Evolutionary conservation across 306 rosid genomes (phyloP).

Genomic region (Carpinus viminea): DNA sequence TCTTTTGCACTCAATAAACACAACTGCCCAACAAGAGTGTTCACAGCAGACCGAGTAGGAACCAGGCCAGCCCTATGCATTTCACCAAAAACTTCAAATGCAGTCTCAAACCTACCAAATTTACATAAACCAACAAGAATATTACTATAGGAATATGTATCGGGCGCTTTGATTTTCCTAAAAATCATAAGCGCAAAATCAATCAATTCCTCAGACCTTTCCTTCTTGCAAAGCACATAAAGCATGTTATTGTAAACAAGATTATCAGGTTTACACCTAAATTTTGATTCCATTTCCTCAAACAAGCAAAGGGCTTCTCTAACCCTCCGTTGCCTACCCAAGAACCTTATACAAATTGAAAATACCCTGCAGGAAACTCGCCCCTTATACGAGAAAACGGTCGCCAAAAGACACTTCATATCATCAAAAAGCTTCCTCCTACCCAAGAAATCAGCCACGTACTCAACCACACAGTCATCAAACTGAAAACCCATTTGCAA

Average conservation of each 20-base stretch:
- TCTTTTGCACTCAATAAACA: conserved; percentile 62
- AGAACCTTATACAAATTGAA: conserved; percentile 65
- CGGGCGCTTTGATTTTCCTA: conserved; percentile 55
- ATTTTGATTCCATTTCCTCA: conserved; percentile 56
- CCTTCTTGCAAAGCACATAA: conserved; percentile 71
- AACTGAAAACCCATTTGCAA: conserved; percentile 55
- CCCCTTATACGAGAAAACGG: conserved; percentile 47
- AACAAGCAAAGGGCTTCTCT: conserved; percentile 61
- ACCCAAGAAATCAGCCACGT: conserved; percentile 72
- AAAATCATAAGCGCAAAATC: conserved; percentile 55
- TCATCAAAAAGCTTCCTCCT: conserved; percentile 80
- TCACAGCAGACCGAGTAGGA: conserved; percentile 68
- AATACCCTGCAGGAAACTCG: conserved; percentile 49
- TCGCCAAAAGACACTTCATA: conserved; percentile 59
- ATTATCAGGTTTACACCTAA: conserved; percentile 66
- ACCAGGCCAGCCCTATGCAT: conserved; percentile 51
- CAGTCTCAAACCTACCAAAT: conserved; percentile 52
- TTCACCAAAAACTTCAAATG: conserved; percentile 56
- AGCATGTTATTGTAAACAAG: conserved; percentile 67
- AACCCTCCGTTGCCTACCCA: conserved; percentile 71
- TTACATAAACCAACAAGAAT: conserved; percentile 69
- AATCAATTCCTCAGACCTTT: conserved; percentile 53
- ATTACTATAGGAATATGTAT: conserved; percentile 67
- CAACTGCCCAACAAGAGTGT: conserved; percentile 59
- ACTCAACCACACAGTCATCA: conserved; percentile 59